phyloP scores from a whole-genome alignment of 176 grass and related monocot genomes.

The Oryza rufipogon region DNA sequence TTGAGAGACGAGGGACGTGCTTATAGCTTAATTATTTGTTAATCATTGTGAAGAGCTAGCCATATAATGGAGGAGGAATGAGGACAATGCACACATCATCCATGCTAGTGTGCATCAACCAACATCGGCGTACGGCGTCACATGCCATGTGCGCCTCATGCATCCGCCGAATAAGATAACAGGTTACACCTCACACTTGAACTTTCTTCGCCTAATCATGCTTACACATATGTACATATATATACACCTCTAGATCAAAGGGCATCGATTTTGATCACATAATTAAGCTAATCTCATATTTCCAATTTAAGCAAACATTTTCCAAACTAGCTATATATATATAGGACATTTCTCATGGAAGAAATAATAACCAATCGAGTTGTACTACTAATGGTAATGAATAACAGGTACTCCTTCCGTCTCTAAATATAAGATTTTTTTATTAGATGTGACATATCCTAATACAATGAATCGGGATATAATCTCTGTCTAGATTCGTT shows the following conservation, averaged over 20 bases:
- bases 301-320: not conserved
- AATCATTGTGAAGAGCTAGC: slow-evolving; percentile 12
- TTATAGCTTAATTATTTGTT: not conserved
- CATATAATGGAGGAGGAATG: slow-evolving; percentile 29
- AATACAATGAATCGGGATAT: too few relatives aligned
- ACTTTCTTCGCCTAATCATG: slow-evolving; percentile 18
- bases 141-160: slow-evolving; percentile 33
- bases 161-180: not conserved
- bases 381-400: not conserved
- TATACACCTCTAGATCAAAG: not conserved
- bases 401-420: too few relatives aligned
- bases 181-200: not conserved
- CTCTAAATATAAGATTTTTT: too few relatives aligned
- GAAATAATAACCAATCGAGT: too few relatives aligned
- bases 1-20: not conserved
- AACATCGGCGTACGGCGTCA: not conserved
- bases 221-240: too few relatives aligned
- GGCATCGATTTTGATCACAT: not conserved
- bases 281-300: not conserved
- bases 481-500: too few relatives aligned
- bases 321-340: too few relatives aligned
- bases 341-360: too few relatives aligned
- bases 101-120: not conserved
- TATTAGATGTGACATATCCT: too few relatives aligned
- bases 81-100: not conserved